Base-by-base conservation (phyloP, 2,329 filamentous ascomycete genomes). In the Stagonosporopsis cucurbitacearum region DNA sequence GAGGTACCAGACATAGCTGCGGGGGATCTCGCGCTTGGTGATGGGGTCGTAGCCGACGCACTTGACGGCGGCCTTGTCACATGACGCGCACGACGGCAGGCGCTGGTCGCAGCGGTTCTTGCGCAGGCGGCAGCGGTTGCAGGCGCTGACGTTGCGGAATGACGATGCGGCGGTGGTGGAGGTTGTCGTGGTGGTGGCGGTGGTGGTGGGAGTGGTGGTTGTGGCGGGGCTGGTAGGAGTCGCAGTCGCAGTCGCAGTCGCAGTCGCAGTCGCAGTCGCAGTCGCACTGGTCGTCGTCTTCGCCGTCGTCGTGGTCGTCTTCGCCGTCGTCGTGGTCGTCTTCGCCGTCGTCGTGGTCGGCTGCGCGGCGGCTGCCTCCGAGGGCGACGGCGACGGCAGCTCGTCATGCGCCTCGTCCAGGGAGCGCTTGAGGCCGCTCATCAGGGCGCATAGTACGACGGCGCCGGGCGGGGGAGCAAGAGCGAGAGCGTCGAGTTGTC, bases 1-100 rank as follows among this genome's bases (percentile, higher is more conserved):
- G 57, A 98, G 87, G 73, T 96, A 98, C 78, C 90, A 96, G 44
- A 98, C 92, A 80, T 98, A 98, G 80, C 85, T 88, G 77, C 93
- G 86, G 45, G 94, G 94, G 55, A 98, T 96, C 78, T 97, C 92
- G 71, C 91, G 88, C 82, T 97, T 97, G 22, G 92, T 96, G 70
- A 97, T 96, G 30, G 94, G 93, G 73, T 98, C 94, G 76, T 96
- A 97, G 60, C 94, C 94, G 46, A 97, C 92, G 75, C 95, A 98
- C 64, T 90, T 88, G 41, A 96, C 91, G 55, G 86, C 85, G n/a
- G 91, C 93, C 79, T 97, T 97, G 74, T 93, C 92, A 77, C 94
- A 98, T 65, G 91, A 91, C 37, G 90, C 88, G 75, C 94, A 98
- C 67, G 90, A 91, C 8, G 94, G 94, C 59, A 98, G 83, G 63